Evolutionary conservation across 169 alveolate genomes (phyloP).

Genomic region (Eimeria falciformis): DNA sequence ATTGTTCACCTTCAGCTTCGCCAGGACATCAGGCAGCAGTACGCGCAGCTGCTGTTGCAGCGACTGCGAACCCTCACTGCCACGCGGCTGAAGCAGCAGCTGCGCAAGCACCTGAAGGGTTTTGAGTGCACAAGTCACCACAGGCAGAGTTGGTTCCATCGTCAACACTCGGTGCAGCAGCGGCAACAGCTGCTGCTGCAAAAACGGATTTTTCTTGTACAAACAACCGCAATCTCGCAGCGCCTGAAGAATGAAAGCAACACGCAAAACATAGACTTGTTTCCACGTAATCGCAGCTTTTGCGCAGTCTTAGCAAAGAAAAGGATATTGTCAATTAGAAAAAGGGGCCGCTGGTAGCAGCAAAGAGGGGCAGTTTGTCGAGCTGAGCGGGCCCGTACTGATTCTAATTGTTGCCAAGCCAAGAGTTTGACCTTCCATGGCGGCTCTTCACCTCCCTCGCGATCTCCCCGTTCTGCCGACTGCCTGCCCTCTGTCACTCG

Average conservation of each 20-base stretch:
- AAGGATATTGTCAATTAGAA: no score
- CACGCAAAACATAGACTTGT: no score
- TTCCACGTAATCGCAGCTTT: no score
- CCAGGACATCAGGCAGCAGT: slow-evolving; percentile 66
- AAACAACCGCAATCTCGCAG: slow-evolving; percentile 65
- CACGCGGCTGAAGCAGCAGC: slow-evolving; percentile 69
- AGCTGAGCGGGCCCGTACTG: background rate
- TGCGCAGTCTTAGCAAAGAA: no score
- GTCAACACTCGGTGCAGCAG: slow-evolving; percentile 73
- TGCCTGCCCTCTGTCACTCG: slow-evolving; percentile 66
- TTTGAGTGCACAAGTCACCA: slow-evolving; percentile 73
- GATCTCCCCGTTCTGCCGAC: slow-evolving; percentile 55
- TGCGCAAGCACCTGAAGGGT: slow-evolving; percentile 73
- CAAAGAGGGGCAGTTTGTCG: background rate
- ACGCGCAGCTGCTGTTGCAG: slow-evolving; percentile 72
- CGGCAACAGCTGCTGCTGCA: slow-evolving; percentile 67
- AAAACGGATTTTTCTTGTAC: slow-evolving; percentile 69
- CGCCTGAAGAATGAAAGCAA: slow-evolving; percentile 38
- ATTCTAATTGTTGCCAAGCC: slow-evolving; percentile 76
- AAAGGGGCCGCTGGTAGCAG: background rate
- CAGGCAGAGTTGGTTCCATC: slow-evolving; percentile 77
- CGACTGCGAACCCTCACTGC: slow-evolving; percentile 50
- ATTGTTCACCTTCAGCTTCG: slow-evolving; percentile 76
- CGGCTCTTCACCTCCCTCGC: slow-evolving; percentile 57
- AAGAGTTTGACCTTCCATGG: slow-evolving; percentile 75